A percentile compares a stretch with the other conserved stretches of the same genome.
Evolutionary conservation across 805 yeast species (phyloP).

Genomic region (Candida chilensis): DNA sequence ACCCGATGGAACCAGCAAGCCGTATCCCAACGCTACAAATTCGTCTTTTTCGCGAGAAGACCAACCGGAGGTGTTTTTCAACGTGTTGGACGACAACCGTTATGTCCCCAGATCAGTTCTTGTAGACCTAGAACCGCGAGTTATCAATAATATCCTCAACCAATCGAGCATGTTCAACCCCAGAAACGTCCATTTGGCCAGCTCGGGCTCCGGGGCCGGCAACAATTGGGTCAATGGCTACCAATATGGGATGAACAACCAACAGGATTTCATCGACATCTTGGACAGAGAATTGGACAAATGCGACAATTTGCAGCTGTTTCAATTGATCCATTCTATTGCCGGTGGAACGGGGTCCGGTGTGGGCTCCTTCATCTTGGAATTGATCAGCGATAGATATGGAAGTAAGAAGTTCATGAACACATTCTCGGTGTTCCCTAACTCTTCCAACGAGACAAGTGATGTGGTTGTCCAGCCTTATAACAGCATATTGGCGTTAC

Average conservation of each 20-base stretch:
- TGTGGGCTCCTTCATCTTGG: constrained; percentile 75
- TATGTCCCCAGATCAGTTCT: constrained; percentile 85
- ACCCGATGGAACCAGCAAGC: constrained; percentile 48
- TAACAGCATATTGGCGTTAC: constrained; percentile 76
- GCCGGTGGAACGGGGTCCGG: constrained; percentile 99
- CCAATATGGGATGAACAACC: constrained; percentile 56
- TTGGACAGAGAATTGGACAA: constrained; percentile 86
- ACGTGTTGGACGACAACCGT: constrained; percentile 60
- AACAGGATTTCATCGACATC: constrained; percentile 72
- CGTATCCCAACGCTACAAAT: constrained; percentile 17
- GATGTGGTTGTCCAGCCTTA: constrained; percentile 99
- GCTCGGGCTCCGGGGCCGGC: constrained; percentile 90
- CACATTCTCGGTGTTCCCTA: constrained; percentile 84
- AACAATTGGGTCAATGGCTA: constrained; percentile 95
- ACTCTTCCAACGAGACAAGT: constrained; percentile 58
- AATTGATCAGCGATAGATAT: constrained; percentile 70
- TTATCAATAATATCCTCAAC: constrained; percentile 52
- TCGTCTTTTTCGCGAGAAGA: constrained; percentile 37
- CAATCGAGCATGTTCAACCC: constrained; percentile 68
- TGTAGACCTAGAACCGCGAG: constrained; percentile 87
- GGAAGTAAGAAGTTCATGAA: constrained; percentile 71
- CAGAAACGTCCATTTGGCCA: constrained; percentile 67
- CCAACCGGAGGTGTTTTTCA: constrained; percentile 78
- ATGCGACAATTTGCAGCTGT: constrained; percentile 83
- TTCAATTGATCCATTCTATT: constrained; percentile 86